Base-by-base conservation (phyloP, 2,329 filamentous ascomycete genomes). In the Stachybotrys chlorohalonatus region DNA sequence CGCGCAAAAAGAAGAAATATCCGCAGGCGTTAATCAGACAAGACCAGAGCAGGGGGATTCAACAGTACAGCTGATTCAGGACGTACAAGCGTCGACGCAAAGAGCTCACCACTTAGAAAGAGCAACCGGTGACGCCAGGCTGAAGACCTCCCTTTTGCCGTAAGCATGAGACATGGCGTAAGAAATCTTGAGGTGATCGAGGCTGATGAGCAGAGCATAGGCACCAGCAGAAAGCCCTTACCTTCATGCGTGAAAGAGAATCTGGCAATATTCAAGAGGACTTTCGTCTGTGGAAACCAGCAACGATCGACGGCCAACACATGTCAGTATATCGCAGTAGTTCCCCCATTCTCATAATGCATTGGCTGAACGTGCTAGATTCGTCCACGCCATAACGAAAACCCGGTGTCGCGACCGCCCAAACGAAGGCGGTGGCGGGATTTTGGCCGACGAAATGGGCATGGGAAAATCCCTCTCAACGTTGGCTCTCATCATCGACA, bases 371-470 rank as follows among this genome's bases (percentile, higher is more conserved):
- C 39, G 6, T 17, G 8, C 1, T 51, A 70, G 66, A 52, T 75
- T 69, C 52, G 64, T 65, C 0, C 73, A 76, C 55, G 59, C 57
- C 15, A 71, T 78, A 54, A 77, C 74, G 5, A 71, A 67, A 13
- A 62, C 59, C 1, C 66, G 74, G 68, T 45, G 55, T 1, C 16
- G 31, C 1, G 53, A 57, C 1, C 56, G 5, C 1, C 68, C 66
- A 0, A 63, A 69, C 2, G 69, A 73, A 54, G 67, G 52, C 31
- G 70, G 69, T 0, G 70, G 70, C 1, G 78, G 78, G 0, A 77
- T 84, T n/a, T 60, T 84, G 2, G 80, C 80, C 0, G 81, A 84
- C 60, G 80, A 83, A 55, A 84, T 83, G 80, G 81, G 81, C 0
- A 73, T 83, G 69, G 81, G 81, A 0, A 84, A 84, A 59, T 76